These are phyloP conservation scores for Phytophthora melonis DNA, from an alignment of 352 stramenopile species.

Conservation along the genomic window DNA sequence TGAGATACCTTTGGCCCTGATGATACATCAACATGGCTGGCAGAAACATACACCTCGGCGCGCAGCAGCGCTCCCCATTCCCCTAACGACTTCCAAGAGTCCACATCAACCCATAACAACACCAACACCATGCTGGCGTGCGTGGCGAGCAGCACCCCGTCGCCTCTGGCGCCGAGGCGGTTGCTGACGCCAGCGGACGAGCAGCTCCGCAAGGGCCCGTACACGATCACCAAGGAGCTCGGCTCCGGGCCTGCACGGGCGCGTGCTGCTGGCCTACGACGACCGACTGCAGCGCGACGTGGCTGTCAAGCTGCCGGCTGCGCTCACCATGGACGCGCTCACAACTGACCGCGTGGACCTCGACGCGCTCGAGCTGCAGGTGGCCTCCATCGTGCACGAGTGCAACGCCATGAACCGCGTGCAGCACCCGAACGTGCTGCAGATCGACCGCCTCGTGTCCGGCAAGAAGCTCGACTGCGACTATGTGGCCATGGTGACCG, in stretches of 20 bases:
- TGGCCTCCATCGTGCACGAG: slow-evolving; percentile 70
- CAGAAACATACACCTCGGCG: background rate
- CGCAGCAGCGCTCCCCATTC: slow-evolving; percentile 17
- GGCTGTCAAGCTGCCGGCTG: slow-evolving; percentile 80
- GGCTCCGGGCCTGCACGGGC: slow-evolving; percentile 68
- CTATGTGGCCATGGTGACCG: slow-evolving; percentile 79
- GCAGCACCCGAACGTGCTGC: slow-evolving; percentile 66
- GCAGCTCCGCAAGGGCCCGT: slow-evolving; percentile 40
- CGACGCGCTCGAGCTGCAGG: slow-evolving; percentile 64
- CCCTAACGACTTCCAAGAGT: slow-evolving; percentile 13
- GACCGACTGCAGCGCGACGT: slow-evolving; percentile 54
- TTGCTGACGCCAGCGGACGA: slow-evolving; percentile 5
- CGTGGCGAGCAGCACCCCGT: slow-evolving; percentile 15
- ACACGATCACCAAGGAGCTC: slow-evolving; percentile 68
- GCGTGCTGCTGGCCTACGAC: slow-evolving; percentile 69
- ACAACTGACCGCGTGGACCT: slow-evolving; percentile 35
- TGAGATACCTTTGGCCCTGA: slow-evolving; percentile 32
- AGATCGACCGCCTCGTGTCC: slow-evolving; percentile 52
- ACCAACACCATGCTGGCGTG: slow-evolving; percentile 40
- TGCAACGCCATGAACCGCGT: slow-evolving; percentile 66
- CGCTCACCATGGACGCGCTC: slow-evolving; percentile 35
- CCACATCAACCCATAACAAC: background rate
- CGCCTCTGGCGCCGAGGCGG: slow-evolving; percentile 1
- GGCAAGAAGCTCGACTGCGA: slow-evolving; percentile 52
- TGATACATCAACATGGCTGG: slow-evolving; percentile 33